These are phyloP conservation scores for Oemleria cerasiformis DNA, from an alignment of 306 rosid genomes.

Conservation along the genomic window DNA sequence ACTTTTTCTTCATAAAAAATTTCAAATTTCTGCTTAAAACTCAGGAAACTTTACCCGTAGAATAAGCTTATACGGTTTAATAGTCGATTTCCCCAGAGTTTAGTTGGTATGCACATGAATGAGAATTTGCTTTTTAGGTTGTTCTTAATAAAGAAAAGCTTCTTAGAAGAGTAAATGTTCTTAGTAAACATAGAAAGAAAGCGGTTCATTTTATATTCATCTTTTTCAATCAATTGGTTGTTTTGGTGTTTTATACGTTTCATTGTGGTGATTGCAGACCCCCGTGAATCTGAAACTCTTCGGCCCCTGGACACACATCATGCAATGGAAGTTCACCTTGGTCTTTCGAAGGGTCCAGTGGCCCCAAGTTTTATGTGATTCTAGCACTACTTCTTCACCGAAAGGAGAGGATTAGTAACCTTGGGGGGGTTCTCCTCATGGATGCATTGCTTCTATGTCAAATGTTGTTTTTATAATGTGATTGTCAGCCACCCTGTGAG, in stretches of 20 bases:
- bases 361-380: conserved; percentile 62
- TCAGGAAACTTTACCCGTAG: background rate
- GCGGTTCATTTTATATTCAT: background rate
- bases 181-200: background rate
- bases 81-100: background rate
- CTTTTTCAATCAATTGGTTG: background rate
- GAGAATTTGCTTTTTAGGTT: background rate
- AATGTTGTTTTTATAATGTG: background rate
- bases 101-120: background rate
- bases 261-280: conserved; percentile 51
- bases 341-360: conserved; percentile 87
- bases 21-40: background rate
- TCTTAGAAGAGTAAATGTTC: background rate
- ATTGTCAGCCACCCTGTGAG: background rate
- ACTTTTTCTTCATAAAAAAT: background rate
- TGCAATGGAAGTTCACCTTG: conserved; percentile 91
- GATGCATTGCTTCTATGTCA: background rate
- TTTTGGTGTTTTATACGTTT: background rate
- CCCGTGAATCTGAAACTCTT: conserved; percentile 71
- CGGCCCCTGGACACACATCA: conserved; percentile 83
- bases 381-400: background rate
- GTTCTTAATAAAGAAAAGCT: background rate
- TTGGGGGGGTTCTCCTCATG: conserved; percentile 3
- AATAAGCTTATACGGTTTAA: background rate
- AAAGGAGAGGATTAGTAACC: conserved; percentile 7